Evolutionary conservation across 257 asterid genomes (phyloP).

Genomic region (Solanum lignicaule): DNA sequence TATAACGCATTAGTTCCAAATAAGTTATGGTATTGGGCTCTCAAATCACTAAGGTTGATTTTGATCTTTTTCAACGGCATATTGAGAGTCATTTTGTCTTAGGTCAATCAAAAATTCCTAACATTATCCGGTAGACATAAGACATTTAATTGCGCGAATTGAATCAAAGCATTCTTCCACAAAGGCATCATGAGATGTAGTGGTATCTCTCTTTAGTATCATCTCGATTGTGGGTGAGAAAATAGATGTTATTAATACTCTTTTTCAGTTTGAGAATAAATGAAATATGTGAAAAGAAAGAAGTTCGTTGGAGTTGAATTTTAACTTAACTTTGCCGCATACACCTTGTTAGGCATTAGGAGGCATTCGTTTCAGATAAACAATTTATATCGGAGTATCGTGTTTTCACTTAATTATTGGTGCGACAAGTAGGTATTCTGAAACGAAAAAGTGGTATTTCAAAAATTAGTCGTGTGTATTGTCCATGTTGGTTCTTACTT

Average conservation of each 20-base stretch:
- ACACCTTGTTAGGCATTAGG: rapidly evolving
- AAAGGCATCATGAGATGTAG: background rate
- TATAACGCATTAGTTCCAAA: background rate
- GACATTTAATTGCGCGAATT: too few species aligned
- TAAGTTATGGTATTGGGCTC: too few species aligned
- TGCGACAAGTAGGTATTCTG: background rate
- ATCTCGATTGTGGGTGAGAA: too few species aligned
- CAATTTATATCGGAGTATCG: background rate
- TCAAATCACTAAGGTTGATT: background rate
- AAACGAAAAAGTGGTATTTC: background rate
- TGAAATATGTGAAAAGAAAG: too few species aligned
- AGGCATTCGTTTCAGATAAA: background rate
- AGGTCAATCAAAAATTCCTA: too few species aligned
- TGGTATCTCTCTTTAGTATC: background rate
- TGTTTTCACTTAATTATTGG: background rate
- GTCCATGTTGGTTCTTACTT: background rate
- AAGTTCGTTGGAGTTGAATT: background rate
- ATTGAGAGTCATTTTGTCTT: too few species aligned
- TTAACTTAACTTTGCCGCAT: background rate
- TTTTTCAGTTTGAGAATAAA: too few species aligned
- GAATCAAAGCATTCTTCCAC: background rate
- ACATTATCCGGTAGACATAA: background rate
- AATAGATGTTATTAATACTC: too few species aligned
- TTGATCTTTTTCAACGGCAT: rapidly evolving
- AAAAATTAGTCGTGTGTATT: background rate